Percentiles rank a stretch among this genome's conserved stretches.
phyloP scores from a whole-genome alignment of 331 rosid species.

The Ulmus americana region DNA sequence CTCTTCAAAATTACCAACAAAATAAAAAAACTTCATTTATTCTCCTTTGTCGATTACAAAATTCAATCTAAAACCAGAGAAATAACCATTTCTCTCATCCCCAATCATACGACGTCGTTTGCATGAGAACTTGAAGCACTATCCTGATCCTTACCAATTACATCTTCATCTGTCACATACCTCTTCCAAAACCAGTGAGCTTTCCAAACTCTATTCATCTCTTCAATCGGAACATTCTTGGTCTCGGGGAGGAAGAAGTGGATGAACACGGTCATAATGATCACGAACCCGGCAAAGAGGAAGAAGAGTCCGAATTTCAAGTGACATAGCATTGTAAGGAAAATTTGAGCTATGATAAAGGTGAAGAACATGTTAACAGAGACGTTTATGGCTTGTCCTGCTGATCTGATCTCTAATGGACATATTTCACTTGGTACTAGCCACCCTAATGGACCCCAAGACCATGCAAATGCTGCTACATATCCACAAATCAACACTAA shows the following conservation, averaged over 20 bases:
- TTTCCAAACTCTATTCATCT: slow-evolving; percentile 26
- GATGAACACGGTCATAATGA: slow-evolving; percentile 28
- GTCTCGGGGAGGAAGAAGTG: slow-evolving; percentile 36
- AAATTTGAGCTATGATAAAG: slow-evolving; percentile 25
- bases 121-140: background rate
- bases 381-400: slow-evolving; percentile 30
- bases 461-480: slow-evolving; percentile 40
- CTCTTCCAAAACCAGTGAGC: slow-evolving; percentile 39
- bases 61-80: background rate
- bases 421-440: slow-evolving; percentile 35
- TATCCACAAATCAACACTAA: slow-evolving; percentile 23
- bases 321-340: slow-evolving; percentile 32
- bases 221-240: slow-evolving; percentile 28
- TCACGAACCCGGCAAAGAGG: slow-evolving; percentile 26
- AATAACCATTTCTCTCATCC: background rate
- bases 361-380: slow-evolving; percentile 36
- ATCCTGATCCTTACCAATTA: background rate
- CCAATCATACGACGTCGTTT: background rate
- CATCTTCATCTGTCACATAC: slow-evolving; percentile 31
- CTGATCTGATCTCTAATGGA: slow-evolving; percentile 36
- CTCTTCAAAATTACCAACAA: too few relatives aligned
- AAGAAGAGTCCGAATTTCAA: slow-evolving; percentile 33
- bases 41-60: background rate
- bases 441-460: slow-evolving; percentile 46
- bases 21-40: too few relatives aligned